A percentile compares a stretch with the other conserved stretches of the same genome.
Conservation (phyloP, 495 filamentous ascomycete genomes). For the Hypoxylon lienhwacheense region DNA sequence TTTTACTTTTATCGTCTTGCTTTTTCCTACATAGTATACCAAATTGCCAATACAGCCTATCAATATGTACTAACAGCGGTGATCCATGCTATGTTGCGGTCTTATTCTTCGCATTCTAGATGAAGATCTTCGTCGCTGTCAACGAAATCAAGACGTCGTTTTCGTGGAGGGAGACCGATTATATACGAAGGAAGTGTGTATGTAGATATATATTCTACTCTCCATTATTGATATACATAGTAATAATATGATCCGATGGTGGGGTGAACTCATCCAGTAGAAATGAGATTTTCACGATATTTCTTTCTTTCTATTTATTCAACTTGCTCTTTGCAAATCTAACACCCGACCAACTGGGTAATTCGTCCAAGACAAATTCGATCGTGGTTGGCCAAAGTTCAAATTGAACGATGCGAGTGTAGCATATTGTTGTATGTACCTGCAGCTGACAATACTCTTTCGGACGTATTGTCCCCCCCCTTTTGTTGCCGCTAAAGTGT, state of each 20-base stretch:
- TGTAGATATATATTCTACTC: too few species aligned
- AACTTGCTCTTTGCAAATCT: too few species aligned
- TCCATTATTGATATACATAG: too few species aligned
- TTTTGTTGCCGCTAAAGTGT: too few species aligned
- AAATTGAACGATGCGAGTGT: constrained; percentile 22
- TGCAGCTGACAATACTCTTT: constrained; percentile 26
- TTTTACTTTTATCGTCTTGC: background rate
- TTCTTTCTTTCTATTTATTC: too few species aligned
- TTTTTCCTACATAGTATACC: background rate
- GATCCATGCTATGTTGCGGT: constrained; percentile 18
- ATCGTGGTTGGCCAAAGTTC: constrained; percentile 23
- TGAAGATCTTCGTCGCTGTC: constrained; percentile 27
- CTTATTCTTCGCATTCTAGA: constrained; percentile 19
- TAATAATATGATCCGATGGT: too few species aligned
- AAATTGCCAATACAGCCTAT: background rate
- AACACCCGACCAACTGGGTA: constrained; percentile 6
- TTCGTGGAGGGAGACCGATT: constrained; percentile 23
- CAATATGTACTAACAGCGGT: background rate
- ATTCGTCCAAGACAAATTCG: constrained; percentile 12
- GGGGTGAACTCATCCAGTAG: too few species aligned
- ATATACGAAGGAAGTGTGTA: too few species aligned
- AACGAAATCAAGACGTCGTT: constrained; percentile 13
- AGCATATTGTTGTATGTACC: constrained; percentile 23
- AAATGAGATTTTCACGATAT: too few species aligned
- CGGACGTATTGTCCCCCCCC: constrained; percentile 1